Conservation (phyloP, 441 rosid species). For the Oxalis stricta region DNA sequence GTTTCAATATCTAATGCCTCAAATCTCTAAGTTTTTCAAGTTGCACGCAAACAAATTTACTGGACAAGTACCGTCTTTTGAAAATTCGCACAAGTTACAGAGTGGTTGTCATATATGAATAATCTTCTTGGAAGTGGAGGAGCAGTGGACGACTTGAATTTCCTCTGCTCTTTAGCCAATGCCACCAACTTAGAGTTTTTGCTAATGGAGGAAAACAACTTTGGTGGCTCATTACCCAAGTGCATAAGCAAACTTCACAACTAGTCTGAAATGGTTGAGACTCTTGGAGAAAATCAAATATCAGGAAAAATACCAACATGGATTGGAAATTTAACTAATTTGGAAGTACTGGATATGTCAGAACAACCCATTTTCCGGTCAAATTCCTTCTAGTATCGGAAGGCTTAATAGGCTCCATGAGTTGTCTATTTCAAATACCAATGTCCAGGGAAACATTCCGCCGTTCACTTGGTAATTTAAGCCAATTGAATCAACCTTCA, state of each 20-base stretch:
- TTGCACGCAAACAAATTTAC: no score
- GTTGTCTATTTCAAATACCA: background rate
- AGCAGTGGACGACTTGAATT: no score
- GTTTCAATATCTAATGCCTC: no score
- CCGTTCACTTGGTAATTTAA: background rate
- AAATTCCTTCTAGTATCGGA: background rate
- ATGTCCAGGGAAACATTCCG: background rate
- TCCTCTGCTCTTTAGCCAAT: background rate
- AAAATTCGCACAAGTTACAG: no score
- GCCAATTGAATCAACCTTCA: background rate
- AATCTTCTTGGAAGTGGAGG: no score
- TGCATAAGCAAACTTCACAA: background rate
- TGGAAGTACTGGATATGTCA: background rate
- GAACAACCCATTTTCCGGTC: background rate
- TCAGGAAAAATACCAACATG: background rate
- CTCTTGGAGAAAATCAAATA: background rate
- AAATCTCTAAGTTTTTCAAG: no score
- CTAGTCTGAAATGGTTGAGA: background rate
- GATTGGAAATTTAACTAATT: background rate
- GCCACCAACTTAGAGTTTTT: background rate
- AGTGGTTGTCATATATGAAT: accelerated
- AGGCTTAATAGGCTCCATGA: background rate
- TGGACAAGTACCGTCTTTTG: no score
- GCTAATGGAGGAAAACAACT: background rate
- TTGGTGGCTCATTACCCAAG: background rate